A percentile compares a stretch with the other conserved stretches of the same genome.
These are phyloP conservation scores for Daldinia eschscholtzii DNA, from an alignment of 2,329 filamentous ascomycete species.

Conservation along the genomic window DNA sequence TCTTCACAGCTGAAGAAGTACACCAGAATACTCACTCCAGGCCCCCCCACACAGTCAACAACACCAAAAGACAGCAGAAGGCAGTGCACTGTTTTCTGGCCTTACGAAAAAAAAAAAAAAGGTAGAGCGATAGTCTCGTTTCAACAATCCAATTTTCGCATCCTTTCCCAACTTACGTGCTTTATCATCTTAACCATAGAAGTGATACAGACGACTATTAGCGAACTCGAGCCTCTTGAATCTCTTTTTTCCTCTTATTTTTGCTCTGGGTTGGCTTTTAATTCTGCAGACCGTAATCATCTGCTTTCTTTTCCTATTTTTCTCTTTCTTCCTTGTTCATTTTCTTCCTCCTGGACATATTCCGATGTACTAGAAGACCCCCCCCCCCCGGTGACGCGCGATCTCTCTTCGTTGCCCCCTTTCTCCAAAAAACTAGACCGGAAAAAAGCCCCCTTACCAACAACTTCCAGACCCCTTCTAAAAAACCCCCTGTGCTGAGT, in stretches of 20 bases:
- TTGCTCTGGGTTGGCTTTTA: slow-evolving; percentile 39
- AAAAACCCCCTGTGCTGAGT: slow-evolving; percentile 14
- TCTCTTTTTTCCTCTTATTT: slow-evolving; percentile 28
- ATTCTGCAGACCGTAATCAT: slow-evolving; percentile 32
- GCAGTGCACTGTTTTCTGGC: slow-evolving; percentile 32
- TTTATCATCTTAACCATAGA: slow-evolving; percentile 39
- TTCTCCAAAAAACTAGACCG: slow-evolving; percentile 27
- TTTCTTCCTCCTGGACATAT: slow-evolving; percentile 40
- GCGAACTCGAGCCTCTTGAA: slow-evolving; percentile 47
- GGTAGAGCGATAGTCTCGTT: slow-evolving; percentile 33
- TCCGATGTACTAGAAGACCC: slow-evolving; percentile 41
- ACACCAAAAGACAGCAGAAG: slow-evolving; percentile 14
- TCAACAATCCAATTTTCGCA: slow-evolving; percentile 43
- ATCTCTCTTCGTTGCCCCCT: slow-evolving; percentile 38
- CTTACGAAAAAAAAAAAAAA: slow-evolving; percentile 19
- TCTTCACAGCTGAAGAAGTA: background rate
- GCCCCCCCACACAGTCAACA: slow-evolving; percentile 6
- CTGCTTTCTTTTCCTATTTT: slow-evolving; percentile 33
- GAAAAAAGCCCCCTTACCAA: slow-evolving; percentile 24
- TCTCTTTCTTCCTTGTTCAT: slow-evolving; percentile 28
- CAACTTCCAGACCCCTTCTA: slow-evolving; percentile 21
- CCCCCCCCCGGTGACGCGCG: slow-evolving; percentile 44
- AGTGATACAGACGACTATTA: slow-evolving; percentile 44
- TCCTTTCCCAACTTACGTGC: slow-evolving; percentile 31
- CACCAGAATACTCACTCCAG: background rate